phyloP scores from a whole-genome alignment of 495 filamentous ascomycete genomes.

The Neurospora discreta region DNA sequence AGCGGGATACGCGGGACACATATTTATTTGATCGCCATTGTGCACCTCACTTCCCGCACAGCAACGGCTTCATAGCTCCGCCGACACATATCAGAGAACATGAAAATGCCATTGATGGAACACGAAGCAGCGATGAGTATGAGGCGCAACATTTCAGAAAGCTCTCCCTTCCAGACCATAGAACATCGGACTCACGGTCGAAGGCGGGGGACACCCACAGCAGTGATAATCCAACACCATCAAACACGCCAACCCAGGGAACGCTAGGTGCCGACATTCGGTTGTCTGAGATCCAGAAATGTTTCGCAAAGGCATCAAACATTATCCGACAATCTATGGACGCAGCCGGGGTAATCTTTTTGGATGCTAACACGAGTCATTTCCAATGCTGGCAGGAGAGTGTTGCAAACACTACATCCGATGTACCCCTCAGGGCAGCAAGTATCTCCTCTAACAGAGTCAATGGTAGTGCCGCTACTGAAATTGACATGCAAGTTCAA shows the following conservation, averaged over 20 bases:
- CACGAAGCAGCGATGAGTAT: background rate
- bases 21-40: background rate
- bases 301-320: constrained; percentile 35
- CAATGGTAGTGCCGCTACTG: background rate
- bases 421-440: background rate
- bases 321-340: constrained; percentile 41
- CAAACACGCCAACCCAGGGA: background rate
- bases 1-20: background rate
- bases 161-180: background rate
- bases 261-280: background rate
- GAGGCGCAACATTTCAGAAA: background rate
- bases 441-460: background rate
- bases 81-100: background rate
- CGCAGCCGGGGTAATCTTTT: constrained; percentile 40
- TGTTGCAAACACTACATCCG: background rate
- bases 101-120: background rate
- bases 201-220: background rate
- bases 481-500: background rate
- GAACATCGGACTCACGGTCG: background rate
- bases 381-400: background rate
- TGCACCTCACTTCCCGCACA: background rate
- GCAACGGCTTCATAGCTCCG: background rate
- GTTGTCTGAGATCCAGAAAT: constrained; percentile 6
- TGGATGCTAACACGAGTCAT: constrained; percentile 30
- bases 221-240: background rate